A percentile compares a stretch with the other conserved stretches of the same genome.
Evolutionary conservation across 768 basidiomycete species (phyloP).

Genomic region (Suillus brevipes): DNA sequence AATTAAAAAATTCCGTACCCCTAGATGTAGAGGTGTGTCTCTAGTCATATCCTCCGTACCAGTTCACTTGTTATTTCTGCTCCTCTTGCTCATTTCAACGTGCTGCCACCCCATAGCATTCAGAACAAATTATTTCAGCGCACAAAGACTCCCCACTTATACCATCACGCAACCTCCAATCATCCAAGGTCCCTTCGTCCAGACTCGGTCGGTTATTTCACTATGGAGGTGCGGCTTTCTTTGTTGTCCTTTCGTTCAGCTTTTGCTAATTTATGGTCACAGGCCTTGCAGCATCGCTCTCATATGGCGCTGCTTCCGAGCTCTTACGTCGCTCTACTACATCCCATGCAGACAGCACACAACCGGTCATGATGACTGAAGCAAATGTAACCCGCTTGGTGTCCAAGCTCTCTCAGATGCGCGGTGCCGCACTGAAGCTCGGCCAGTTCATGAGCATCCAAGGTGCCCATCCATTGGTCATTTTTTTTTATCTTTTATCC

Average conservation of each 20-base stretch:
- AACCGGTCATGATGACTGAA: conserved; percentile 83
- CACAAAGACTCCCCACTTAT: conserved; percentile 44
- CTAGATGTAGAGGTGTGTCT: neutral
- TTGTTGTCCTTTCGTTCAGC: neutral
- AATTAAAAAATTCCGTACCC: neutral
- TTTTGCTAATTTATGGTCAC: neutral
- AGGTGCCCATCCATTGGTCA: conserved; percentile 40
- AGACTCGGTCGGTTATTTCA: conserved; percentile 88
- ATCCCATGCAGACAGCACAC: conserved; percentile 31
- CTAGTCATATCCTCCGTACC: neutral
- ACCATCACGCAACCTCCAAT: conserved; percentile 51
- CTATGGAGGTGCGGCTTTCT: conserved; percentile 73
- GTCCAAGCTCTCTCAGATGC: conserved; percentile 90
- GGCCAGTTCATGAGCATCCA: conserved; percentile 99
- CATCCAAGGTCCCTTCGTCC: conserved; percentile 90
- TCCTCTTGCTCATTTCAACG: neutral
- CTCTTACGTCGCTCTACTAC: conserved; percentile 67
- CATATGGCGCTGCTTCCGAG: conserved; percentile 89
- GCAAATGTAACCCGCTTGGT: conserved; percentile 89
- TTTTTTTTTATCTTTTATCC: neutral
- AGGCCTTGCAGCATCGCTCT: conserved; percentile 90
- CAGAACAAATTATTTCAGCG: neutral
- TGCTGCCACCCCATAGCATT: neutral
- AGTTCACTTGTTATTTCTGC: neutral
- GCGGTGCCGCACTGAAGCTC: conserved; percentile 93